These are phyloP conservation scores for Ilyonectria robusta DNA, from an alignment of 2,329 filamentous ascomycete genomes.

Conservation along the genomic window DNA sequence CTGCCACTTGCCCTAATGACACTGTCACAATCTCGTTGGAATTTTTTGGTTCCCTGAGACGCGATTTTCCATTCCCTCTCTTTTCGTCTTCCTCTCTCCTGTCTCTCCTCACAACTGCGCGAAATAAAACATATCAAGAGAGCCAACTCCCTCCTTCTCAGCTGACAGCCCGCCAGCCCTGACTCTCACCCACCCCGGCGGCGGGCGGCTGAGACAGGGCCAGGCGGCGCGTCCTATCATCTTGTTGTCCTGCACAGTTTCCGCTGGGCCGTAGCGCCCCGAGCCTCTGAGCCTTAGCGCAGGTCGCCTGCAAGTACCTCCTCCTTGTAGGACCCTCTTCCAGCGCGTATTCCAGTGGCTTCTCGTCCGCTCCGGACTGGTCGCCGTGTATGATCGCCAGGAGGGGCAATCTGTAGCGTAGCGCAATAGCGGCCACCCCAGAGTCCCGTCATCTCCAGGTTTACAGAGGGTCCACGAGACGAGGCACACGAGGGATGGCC, in stretches of 20 bases:
- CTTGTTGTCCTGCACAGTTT: constrained; percentile 39
- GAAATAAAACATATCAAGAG: neutral
- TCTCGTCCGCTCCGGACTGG: neutral
- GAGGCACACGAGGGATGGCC: constrained; percentile 16
- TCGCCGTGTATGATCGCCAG: neutral
- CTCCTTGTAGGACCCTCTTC: neutral
- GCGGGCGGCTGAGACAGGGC: constrained; percentile 32
- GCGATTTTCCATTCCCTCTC: neutral
- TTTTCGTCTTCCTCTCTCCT: neutral
- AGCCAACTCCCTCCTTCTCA: neutral
- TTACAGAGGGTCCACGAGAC: constrained; percentile 17
- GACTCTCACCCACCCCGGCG: constrained; percentile 19
- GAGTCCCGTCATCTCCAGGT: constrained; percentile 4
- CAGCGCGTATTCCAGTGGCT: neutral
- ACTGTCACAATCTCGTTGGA: neutral
- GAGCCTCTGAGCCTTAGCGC: constrained; percentile 9
- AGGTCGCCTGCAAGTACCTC: neutral
- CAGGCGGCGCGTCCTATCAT: constrained; percentile 5
- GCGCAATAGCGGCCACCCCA: constrained; percentile 7
- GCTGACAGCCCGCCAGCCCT: neutral
- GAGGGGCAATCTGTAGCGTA: constrained; percentile 3
- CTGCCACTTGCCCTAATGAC: neutral
- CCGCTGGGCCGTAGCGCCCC: constrained; percentile 47
- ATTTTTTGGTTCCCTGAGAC: neutral
- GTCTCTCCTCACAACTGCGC: constrained; percentile 1